Evolutionary conservation across 495 filamentous ascomycete species (phyloP), one percentile per base, ranked within the genome.

Genomic region (Rusavskia elegans): DNA sequence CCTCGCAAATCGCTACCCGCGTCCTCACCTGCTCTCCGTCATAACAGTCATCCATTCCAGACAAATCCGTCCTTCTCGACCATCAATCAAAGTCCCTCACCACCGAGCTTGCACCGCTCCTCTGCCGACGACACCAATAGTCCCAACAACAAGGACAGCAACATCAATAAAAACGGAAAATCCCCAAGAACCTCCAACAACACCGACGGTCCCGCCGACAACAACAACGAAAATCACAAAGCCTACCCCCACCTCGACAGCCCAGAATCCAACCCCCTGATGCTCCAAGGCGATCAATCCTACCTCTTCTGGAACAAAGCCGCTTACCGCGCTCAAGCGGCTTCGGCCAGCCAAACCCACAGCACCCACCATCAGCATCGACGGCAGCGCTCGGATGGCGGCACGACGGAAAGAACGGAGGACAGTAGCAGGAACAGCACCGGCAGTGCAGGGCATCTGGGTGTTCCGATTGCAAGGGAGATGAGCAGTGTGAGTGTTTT

Each of bases 241-340:
- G 45, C 53, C 25, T 61, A 66, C 42, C 35, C 50, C n/a, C 36
- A 54, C 19, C 11, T 16, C 32, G 32, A 35, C 25, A n/a, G 51
- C n/a, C 36, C 37, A 23, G 55, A 58, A 5, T 62, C 66, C 8
- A 70, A 75, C 37, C 71, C 75, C 0, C 64, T 75, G 19, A 75
- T 73, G 69, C 54, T 76, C 2, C 68, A 72, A 55, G 72, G 68
- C 23, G 73, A 73, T 17, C 74, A 75, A 32, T 73, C 68, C 63
- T 71, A 74, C 48, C 68, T 70, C 7, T 79, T 70, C 56, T 79
- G 75, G 68, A 73, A 71, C 44, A 69, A 70, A 32, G 68, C 70
- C 48, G 63, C 66, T 16, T 71, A 71, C 46, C 66, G 71, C 51
- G 71, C 71, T 8, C 41, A 71, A 36, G 70, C 71, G 1, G 63